Conservation (phyloP, 176 grass and related monocot species). For the Eragrostis nindensis region DNA sequence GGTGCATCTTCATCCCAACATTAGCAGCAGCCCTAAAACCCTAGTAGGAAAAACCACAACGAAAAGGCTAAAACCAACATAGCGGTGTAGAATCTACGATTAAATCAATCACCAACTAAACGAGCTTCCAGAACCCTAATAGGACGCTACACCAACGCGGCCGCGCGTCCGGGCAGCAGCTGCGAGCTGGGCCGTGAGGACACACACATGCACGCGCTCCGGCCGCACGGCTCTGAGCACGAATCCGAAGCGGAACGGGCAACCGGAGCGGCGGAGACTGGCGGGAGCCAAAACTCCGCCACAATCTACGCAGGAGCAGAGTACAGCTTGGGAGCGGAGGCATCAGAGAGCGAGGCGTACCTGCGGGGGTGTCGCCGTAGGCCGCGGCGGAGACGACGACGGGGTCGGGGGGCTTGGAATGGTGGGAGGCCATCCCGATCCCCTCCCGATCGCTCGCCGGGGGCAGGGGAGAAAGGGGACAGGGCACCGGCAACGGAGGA, state of each 20-base stretch:
- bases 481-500: constrained; percentile 55
- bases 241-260: background rate
- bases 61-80: background rate
- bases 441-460: constrained; percentile 32
- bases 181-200: background rate
- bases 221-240: background rate
- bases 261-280: background rate
- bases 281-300: background rate
- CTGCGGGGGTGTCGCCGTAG: constrained; percentile 20
- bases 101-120: background rate
- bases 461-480: background rate
- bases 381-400: background rate
- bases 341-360: background rate
- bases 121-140: constrained; percentile 39
- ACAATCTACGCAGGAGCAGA: background rate
- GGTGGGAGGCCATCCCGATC: constrained; percentile 53
- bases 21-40: constrained; percentile 38
- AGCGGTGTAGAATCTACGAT: background rate
- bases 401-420: constrained; percentile 31
- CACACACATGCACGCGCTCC: background rate
- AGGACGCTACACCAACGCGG: background rate
- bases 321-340: background rate
- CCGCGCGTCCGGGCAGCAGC: background rate
- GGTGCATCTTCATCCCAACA: constrained; percentile 5
- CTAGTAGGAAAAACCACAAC: constrained; percentile 36